Percentiles rank a stretch among this genome's conserved stretches.
Conservation (phyloP, 805 yeast genomes). For the Wickerhamomyces chaumierensis region DNA sequence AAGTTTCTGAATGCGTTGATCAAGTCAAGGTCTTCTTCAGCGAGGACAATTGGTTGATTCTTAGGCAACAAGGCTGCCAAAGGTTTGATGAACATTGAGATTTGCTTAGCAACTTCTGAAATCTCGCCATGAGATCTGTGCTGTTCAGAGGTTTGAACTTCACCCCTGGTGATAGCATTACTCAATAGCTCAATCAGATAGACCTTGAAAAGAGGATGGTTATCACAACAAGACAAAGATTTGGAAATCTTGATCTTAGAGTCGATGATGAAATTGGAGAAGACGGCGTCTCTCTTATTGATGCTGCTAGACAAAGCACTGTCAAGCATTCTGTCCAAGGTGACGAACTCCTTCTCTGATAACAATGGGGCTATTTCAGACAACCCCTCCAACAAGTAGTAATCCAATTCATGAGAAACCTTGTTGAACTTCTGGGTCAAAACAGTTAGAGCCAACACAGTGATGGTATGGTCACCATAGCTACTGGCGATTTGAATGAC, state of each 20-base stretch:
- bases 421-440: conserved; percentile 61
- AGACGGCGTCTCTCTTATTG: conserved; percentile 26
- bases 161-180: conserved; percentile 67
- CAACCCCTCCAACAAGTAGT: conserved; percentile 47
- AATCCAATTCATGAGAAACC: conserved; percentile 41
- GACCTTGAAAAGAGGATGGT: conserved; percentile 37
- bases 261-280: conserved; percentile 25
- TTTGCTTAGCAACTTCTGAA: conserved; percentile 58
- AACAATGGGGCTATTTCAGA: conserved; percentile 50
- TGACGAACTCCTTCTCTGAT: conserved; percentile 54
- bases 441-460: conserved; percentile 69
- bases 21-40: conserved; percentile 33
- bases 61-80: conserved; percentile 66
- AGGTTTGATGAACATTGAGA: conserved; percentile 53
- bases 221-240: conserved; percentile 15
- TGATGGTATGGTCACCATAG: conserved; percentile 61
- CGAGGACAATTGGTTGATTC: conserved; percentile 28
- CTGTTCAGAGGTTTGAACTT: conserved; percentile 60
- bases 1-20: conserved; percentile 66
- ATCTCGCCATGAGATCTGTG: conserved; percentile 72
- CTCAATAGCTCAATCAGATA: conserved; percentile 59
- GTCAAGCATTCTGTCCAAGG: conserved; percentile 48
- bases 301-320: conserved; percentile 34
- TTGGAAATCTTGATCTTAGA: conserved; percentile 39
- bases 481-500: conserved; percentile 53